Conservation (phyloP, 345 rosid genomes). For the Punica granatum region DNA sequence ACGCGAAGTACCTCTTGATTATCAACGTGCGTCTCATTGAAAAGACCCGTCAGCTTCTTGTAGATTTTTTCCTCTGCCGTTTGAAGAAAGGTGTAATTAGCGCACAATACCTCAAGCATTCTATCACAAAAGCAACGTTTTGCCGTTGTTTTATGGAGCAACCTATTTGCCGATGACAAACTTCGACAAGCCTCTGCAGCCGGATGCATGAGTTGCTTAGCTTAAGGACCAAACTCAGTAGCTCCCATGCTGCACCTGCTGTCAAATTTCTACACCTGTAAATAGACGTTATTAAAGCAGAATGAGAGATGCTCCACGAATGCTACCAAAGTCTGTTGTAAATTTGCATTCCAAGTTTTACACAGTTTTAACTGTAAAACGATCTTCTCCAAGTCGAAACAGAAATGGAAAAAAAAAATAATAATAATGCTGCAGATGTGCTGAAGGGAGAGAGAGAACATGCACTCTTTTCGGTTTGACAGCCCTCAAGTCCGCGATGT, state of each 20-base stretch:
- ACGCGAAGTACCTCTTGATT: conserved; percentile 58
- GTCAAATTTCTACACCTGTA: conserved; percentile 14
- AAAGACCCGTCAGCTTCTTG: conserved; percentile 41
- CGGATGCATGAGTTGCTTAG: conserved; percentile 30
- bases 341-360: neutral
- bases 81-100: neutral
- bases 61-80: conserved; percentile 45
- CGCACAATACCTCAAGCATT: neutral
- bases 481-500: conserved; percentile 35
- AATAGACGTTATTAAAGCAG: neutral
- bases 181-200: conserved; percentile 49
- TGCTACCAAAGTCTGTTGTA: neutral
- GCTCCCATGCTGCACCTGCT: conserved; percentile 53
- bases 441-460: conserved; percentile 31
- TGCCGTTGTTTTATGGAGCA: neutral
- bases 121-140: neutral
- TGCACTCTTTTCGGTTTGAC: conserved; percentile 51
- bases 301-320: neutral
- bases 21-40: conserved; percentile 32
- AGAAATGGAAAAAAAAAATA: neutral
- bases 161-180: conserved; percentile 54
- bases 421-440: neutral
- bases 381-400: neutral
- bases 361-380: neutral
- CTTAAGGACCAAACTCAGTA: conserved; percentile 43